A percentile compares a stretch with the other conserved stretches of the same genome.
These are phyloP conservation scores for Boletus reticuloceps DNA, from an alignment of 768 basidiomycete species.

Conservation along the genomic window DNA sequence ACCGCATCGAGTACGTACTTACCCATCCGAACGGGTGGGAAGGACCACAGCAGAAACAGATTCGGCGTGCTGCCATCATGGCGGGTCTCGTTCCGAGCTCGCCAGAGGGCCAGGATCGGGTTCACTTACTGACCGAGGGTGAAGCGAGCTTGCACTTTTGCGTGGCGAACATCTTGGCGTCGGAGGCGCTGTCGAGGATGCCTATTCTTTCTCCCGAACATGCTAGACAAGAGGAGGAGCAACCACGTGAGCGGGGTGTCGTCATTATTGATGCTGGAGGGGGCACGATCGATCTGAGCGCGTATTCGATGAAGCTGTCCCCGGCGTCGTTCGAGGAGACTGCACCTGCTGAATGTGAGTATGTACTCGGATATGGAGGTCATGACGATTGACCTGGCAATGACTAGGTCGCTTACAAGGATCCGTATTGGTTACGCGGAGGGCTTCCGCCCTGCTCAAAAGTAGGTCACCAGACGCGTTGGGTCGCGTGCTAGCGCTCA, in stretches of 20 bases:
- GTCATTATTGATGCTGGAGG: constrained; percentile 54
- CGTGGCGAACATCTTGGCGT: constrained; percentile 44
- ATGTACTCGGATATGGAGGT: neutral
- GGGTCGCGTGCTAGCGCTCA: neutral
- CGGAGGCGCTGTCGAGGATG: constrained; percentile 24
- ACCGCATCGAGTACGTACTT: constrained; percentile 48
- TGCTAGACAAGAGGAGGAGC: constrained; percentile 16
- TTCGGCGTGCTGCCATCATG: constrained; percentile 50
- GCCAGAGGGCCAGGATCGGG: constrained; percentile 36
- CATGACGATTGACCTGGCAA: neutral
- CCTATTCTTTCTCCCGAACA: constrained; percentile 20
- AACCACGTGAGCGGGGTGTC: constrained; percentile 32
- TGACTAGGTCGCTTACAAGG: constrained; percentile 40
- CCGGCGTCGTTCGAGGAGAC: constrained; percentile 40
- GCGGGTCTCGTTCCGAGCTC: constrained; percentile 50
- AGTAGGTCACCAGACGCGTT: constrained; percentile 7
- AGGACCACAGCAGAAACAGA: constrained; percentile 53
- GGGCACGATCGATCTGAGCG: constrained; percentile 42
- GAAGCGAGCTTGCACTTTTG: constrained; percentile 63
- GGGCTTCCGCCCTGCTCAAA: constrained; percentile 33
- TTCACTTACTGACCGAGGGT: constrained; percentile 62
- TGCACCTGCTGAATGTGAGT: constrained; percentile 34
- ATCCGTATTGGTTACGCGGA: constrained; percentile 37
- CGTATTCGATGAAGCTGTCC: constrained; percentile 38
- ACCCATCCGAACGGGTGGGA: constrained; percentile 70